Evolutionary conservation across 192 early-diverging fungal genomes (phyloP), one percentile per base, ranked within the genome.

Genomic region (Powellomyces hirtus): DNA sequence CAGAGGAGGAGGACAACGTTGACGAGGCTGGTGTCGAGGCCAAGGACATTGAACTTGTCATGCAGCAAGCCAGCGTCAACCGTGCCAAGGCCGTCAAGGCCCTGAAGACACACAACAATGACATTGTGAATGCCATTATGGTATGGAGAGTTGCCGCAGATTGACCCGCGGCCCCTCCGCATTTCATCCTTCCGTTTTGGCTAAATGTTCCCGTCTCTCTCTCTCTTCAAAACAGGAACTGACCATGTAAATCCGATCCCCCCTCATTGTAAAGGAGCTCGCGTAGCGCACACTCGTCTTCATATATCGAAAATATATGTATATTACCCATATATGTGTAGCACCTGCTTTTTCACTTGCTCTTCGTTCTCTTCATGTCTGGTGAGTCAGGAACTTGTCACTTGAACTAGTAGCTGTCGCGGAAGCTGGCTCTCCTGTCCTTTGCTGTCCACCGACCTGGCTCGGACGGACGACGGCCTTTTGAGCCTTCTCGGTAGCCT

Each of bases 111-210:
- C 88, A 90, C 83, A 72, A 84, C 73, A 91, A 86, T 80, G 94
- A 98, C 76, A 90, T 97, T 64, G 90, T 98, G 73, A 96, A 96
- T 77, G 93, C 97, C 64, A 96, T 97, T 83, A 97, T 97, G 95
- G 92, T 79, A 65, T 10, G 51, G 26, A 24, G 8, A 53, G 10
- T 24, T 27, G 51, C 5, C 4, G 46, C 3, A 7, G 46, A 49
- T 16, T 13, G 10, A 8, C 40, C 10, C 40, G 40, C 40, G 40
- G 8, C n/a, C n/a, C n/a, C n/a, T 42, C 10, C 40, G 18, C 18
- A 42, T 8, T 13, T 42, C 18, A 13, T 42, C 8, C 40, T 42
- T 8, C 8, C 18, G 8, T 42, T 42, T 18, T 53, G 10, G 51
- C 51, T 53, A n/a, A 10, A 10, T n/a, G 10, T n/a, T 7, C 51